Base-by-base conservation (phyloP, 495 filamentous ascomycete genomes). In the Penicillium angulare region DNA sequence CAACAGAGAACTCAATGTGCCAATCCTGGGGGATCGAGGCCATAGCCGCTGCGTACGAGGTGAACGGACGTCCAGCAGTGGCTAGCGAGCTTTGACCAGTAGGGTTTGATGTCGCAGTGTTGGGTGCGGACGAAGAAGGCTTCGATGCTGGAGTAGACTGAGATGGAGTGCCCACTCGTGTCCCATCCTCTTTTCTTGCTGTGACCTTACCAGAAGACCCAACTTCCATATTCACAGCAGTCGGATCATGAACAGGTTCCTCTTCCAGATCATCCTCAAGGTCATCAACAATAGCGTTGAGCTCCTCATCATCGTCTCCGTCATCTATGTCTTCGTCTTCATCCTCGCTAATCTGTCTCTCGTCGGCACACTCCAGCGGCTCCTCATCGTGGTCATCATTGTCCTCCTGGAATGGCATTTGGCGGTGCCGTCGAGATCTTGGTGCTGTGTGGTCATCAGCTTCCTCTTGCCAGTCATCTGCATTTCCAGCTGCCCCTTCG, bases 1-100 rank as follows among this genome's bases (percentile, higher is more conserved):
- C 86, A 47, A 97, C 84, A 55, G 83, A 95, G 68, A 99, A 99
- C 60, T 97, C 89, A 34, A 99, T 88, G 59, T 99, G 93, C 95
- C 95, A 99, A 61, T 97, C 93, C 51, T 91, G 86, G n/a, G 91
- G 90, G 4, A 81, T 55, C 1, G 74, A 73, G 7, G 73, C 72
- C 56, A 93, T 81, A 5, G 90, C 89, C 29, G 88, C 88, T 13
- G 90, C 87, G 62, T 96, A 96, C 0, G 90, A 92, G 13, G 82
- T 72, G 18, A 79, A 68, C 9, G 81, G 66, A 21, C 78, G 71
- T 39, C 72, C 64, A 49, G 77, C 66, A 64, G 73, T 57, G 52
- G 75, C 59, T 34, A 76, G 50, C 9, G 74, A 72, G 33, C 55
- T 54, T 76, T 49, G 52, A 56, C 56, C 69, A 42, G 50, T 46